Evolutionary conservation across 148 eudicot species (phyloP), one percentile per base, ranked within the genome.

Genomic region (Amaranthus cruentus): DNA sequence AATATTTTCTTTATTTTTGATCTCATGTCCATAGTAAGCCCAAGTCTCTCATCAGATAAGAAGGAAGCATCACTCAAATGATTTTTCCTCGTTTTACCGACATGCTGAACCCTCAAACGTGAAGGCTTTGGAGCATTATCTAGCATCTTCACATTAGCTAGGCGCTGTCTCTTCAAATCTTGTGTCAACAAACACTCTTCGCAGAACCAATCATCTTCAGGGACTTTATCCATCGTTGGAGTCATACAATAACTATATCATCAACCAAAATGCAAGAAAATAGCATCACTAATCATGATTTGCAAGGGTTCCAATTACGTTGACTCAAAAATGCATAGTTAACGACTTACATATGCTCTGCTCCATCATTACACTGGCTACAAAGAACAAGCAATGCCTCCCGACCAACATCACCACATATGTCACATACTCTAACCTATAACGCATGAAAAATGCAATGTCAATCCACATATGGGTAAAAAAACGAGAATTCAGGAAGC

Each of bases 381-480:
- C 87, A 84, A 75, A 81, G 72, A 64, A 81, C 87, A 61, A 84
- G 84, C 71, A 78, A 76, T 49, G 76, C 82, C 62, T 81, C 87
- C 59, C 87, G 77, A 60, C 87, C 87, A 69, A 73, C 78, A 68
- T 84, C 87, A 67, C 87, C 87, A 13, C 87, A 84, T 50, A 81
- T 84, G 74, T 84, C 87, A 70, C 87, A 84, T 62, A 84, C 80
- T 66, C 80, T 73, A 43, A 84, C 87, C 87, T 84, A 78, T 60
- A 42, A 18, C 64, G 11, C 5, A 79, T 62, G 42, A 54, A 70
- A 53, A 55, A 77, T 28, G 46, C 55, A 11, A 74, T 55, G 60
- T 71, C 54, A 80, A 70, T 42, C 62, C 48, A 63, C 9, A 28
- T 53, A 63, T 42, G 58, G 21, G 5, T 56, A n/a, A 10, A 13